Conservation (phyloP, 495 filamentous ascomycete species). For the Trypethelium eluteriae region DNA sequence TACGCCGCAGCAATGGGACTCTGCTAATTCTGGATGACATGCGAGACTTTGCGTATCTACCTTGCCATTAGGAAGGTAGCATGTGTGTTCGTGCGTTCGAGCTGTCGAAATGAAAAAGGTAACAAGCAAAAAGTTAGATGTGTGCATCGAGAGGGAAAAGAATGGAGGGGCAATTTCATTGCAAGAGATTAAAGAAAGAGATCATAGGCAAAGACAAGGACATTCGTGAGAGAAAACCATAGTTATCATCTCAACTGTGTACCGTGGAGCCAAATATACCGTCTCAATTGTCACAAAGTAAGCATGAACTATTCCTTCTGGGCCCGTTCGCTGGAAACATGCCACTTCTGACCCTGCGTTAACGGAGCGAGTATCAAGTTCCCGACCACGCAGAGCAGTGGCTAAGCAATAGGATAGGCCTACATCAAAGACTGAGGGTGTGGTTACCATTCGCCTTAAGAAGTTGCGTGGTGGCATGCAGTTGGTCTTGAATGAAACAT, state of each 20-base stretch:
- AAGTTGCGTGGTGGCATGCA: neutral
- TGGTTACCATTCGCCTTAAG: neutral
- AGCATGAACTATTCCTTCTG: neutral
- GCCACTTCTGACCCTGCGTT: neutral
- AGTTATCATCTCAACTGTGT: neutral
- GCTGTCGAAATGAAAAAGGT: neutral
- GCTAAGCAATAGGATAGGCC: neutral
- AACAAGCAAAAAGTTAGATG: neutral
- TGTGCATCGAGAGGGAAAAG: neutral
- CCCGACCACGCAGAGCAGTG: neutral
- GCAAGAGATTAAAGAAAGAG: neutral
- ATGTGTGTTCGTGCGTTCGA: neutral
- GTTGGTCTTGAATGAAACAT: neutral
- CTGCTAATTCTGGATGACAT: neutral
- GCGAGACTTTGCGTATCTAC: neutral
- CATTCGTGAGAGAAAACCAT: neutral
- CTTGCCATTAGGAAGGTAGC: constrained; percentile 2
- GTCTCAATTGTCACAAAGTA: neutral
- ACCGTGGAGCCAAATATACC: neutral
- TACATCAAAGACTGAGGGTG: neutral
- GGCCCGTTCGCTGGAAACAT: neutral
- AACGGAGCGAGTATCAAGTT: neutral
- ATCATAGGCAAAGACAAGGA: neutral
- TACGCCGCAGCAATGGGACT: neutral
- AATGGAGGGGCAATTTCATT: neutral